Evolutionary conservation across 805 yeast species (phyloP).

Genomic region (Kazachstania kunashirensis): DNA sequence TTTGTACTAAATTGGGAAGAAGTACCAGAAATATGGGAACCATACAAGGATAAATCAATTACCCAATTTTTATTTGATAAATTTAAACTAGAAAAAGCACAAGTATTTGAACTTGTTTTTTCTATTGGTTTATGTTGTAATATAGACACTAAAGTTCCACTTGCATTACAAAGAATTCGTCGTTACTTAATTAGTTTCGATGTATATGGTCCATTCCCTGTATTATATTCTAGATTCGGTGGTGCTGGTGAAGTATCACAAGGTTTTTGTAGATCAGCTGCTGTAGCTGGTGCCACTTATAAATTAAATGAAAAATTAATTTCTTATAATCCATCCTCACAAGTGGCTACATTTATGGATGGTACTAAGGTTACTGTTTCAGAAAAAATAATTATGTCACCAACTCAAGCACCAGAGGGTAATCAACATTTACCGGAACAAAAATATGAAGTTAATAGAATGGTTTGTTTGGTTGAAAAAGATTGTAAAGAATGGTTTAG

Average conservation of each 20-base stretch:
- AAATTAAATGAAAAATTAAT: slow-evolving; percentile 61
- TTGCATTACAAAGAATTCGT: slow-evolving; percentile 71
- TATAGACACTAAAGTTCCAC: slow-evolving; percentile 52
- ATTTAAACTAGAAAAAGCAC: slow-evolving; percentile 64
- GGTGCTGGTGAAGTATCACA: slow-evolving; percentile 94
- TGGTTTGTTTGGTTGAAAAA: slow-evolving; percentile 74
- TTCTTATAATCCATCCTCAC: slow-evolving; percentile 54
- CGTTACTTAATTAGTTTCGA: slow-evolving; percentile 79
- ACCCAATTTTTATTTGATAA: slow-evolving; percentile 48
- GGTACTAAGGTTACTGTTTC: slow-evolving; percentile 64
- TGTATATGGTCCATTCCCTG: slow-evolving; percentile 91
- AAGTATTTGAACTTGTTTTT: slow-evolving; percentile 72
- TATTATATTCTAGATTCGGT: slow-evolving; percentile 83
- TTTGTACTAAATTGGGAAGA: slow-evolving; percentile 67
- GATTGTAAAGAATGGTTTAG: slow-evolving; percentile 89
- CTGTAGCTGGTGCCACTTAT: slow-evolving; percentile 94
- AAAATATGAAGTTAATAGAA: slow-evolving; percentile 54
- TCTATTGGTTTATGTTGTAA: slow-evolving; percentile 74
- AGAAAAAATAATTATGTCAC: slow-evolving; percentile 72
- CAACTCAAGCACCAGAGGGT: slow-evolving; percentile 49
- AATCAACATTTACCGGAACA: slow-evolving; percentile 35
- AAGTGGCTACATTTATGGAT: slow-evolving; percentile 64
- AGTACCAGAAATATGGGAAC: slow-evolving; percentile 46
- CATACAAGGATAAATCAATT: slow-evolving; percentile 48
- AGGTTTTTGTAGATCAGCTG: slow-evolving; percentile 95